Evolutionary conservation across 345 rosid species (phyloP), one percentile per base, ranked within the genome.

Genomic region (Aethionema arabicum): DNA sequence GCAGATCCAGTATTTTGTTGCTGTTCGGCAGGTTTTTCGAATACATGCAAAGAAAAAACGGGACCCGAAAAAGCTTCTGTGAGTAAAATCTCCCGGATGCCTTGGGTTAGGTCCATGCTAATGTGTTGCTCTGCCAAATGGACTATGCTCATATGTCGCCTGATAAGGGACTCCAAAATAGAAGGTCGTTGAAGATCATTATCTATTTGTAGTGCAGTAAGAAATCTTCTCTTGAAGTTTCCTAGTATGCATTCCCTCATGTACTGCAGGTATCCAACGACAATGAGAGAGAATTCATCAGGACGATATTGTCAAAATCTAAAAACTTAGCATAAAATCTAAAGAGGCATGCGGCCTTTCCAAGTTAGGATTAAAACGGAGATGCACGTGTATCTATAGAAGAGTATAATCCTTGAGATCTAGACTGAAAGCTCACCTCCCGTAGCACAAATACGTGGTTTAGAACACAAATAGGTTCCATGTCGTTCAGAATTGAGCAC

Each of bases 401-500:
- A 47, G 3, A 21, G 11, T 39, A 61, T 40, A 32, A 56, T 41
- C 21, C 54, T 42, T 36, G 42, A 41, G 59, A 56, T 56, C 29
- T 7, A 50, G 13, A 51, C 29, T n/a, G 13, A 66, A 38, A 41
- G 36, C 79, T 83, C 67, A 90, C 99, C 99, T 93, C 99, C 72
- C 99, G 82, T 59, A 87, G 77, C 72, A 93, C 96, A 74, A 93
- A 93, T 11, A 93, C 96, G 63, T 93, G 99, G 72, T 88, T 93
- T 72, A 93, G 82, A 65, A 86, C 97, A 79, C 97, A 90, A 67
- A 93, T 90, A 46, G 99, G 99, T 76, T 93, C 99, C 99, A 93
- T 90, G 69, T 93, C 99, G 71, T 93, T 93, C 81, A 93, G 74
- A 72, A 90, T 81, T 46, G 97, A 90, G 60, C 96, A 90, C 63